Percentiles rank a stretch among this genome's conserved stretches.
Conservation (phyloP, 2,329 filamentous ascomycete species). For the Penicillium capsulatum region DNA sequence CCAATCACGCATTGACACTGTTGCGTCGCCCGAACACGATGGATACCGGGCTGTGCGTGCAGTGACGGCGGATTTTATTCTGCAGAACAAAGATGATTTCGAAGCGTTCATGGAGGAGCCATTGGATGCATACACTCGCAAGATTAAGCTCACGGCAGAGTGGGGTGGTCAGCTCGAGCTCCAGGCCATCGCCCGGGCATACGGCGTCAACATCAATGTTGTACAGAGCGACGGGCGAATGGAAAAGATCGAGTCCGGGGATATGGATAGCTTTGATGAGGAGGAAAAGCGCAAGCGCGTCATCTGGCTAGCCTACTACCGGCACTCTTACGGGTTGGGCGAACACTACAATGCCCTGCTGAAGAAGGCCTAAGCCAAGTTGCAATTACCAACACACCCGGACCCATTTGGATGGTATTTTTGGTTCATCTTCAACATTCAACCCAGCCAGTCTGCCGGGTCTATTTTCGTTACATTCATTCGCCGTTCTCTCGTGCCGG, state of each 20-base stretch:
- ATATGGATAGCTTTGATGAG: constrained; percentile 37
- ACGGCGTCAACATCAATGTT: constrained; percentile 75
- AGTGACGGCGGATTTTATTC: constrained; percentile 74
- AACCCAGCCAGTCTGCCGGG: not conserved
- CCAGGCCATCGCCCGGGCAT: constrained; percentile 74
- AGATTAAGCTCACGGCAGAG: constrained; percentile 81
- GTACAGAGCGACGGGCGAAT: constrained; percentile 75
- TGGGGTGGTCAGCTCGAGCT: constrained; percentile 96
- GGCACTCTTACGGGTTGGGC: constrained; percentile 86
- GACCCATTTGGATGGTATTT: not conserved
- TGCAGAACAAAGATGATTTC: constrained; percentile 71
- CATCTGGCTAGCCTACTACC: constrained; percentile 92
- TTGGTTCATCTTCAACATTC: not conserved
- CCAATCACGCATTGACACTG: constrained; percentile 31
- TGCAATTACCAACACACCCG: not conserved
- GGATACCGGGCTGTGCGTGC: constrained; percentile 65
- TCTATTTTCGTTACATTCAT: not conserved
- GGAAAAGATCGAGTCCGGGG: constrained; percentile 64
- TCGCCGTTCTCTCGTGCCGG: not conserved
- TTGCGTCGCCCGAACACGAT: constrained; percentile 36
- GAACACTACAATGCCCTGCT: constrained; percentile 95
- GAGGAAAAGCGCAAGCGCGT: constrained; percentile 51
- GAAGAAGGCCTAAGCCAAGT: constrained; percentile 32
- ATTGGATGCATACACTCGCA: constrained; percentile 65
- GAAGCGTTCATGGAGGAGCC: constrained; percentile 81